Conservation (phyloP, 306 rosid species). For the Oxytropis ochrocephala region DNA sequence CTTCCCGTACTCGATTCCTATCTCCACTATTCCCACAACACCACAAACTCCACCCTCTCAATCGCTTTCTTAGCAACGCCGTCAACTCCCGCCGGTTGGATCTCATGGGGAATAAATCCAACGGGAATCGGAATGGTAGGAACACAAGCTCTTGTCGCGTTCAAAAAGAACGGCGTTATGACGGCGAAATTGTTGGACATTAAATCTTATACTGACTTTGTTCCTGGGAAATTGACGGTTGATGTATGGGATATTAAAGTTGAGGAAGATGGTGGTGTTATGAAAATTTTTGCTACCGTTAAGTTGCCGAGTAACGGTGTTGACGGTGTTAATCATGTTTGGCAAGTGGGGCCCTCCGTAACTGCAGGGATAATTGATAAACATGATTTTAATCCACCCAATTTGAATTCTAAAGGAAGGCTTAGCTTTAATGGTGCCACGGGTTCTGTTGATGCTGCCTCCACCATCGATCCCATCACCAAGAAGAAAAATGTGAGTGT, state of each 20-base stretch:
- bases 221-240: constrained; percentile 33
- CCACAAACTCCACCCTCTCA: constrained; percentile 51
- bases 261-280: constrained; percentile 1
- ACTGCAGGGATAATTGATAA: not conserved
- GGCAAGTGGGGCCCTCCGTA: constrained; percentile 46
- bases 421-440: constrained; percentile 32
- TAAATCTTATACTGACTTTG: not conserved
- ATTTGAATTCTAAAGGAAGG: constrained; percentile 39
- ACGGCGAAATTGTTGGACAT: constrained; percentile 34
- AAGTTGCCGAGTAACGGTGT: constrained; percentile 15
- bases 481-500: constrained; percentile 51
- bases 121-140: constrained; percentile 50
- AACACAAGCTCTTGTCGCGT: constrained; percentile 49
- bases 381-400: constrained; percentile 21
- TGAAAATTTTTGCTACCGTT: constrained; percentile 26
- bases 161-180: constrained; percentile 6
- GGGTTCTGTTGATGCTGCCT: not conserved
- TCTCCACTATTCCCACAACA: constrained; percentile 56
- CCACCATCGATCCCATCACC: constrained; percentile 23
- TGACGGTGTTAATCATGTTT: constrained; percentile 31
- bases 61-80: constrained; percentile 51
- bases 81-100: constrained; percentile 40
- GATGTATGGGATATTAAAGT: constrained; percentile 41
- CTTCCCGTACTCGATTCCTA: constrained; percentile 46
- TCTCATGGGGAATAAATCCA: constrained; percentile 76